Conservation (phyloP, 768 basidiomycete genomes). For the Fomitopsis serialis region DNA sequence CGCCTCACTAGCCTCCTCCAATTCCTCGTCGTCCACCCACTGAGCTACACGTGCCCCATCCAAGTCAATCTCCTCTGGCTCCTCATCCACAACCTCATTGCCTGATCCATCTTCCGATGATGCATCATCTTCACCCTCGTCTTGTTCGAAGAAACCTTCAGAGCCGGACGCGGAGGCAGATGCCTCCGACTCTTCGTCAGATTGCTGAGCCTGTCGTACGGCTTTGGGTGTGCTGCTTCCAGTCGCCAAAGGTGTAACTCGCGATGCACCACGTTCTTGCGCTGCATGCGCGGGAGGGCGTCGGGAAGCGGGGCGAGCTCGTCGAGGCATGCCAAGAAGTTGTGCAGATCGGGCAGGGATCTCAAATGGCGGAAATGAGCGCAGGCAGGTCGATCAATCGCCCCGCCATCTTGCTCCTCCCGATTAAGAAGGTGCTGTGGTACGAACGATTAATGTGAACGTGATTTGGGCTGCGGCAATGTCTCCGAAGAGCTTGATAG, state of each 20-base stretch:
- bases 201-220: too few relatives aligned
- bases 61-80: conserved; percentile 23
- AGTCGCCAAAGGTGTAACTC: too few relatives aligned
- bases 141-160: conserved; percentile 5
- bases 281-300: conserved; percentile 5
- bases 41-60: conserved; percentile 57
- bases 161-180: conserved; percentile 21
- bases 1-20: conserved; percentile 18
- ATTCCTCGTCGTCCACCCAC: conserved; percentile 50
- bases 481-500: too few relatives aligned
- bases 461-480: too few relatives aligned
- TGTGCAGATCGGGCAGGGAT: neutral
- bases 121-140: neutral
- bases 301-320: conserved; percentile 32
- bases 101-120: neutral
- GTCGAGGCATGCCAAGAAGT: conserved; percentile 28
- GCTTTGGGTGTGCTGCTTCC: too few relatives aligned
- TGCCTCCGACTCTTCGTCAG: conserved; percentile 17
- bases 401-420: too few relatives aligned
- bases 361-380: neutral
- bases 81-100: conserved; percentile 8
- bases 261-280: too few relatives aligned
- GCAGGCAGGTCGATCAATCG: too few relatives aligned
- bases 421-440: too few relatives aligned
- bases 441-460: too few relatives aligned